Evolutionary conservation across 176 grass and related monocot species (phyloP).

Genomic region (Bothriochloa decipiens): DNA sequence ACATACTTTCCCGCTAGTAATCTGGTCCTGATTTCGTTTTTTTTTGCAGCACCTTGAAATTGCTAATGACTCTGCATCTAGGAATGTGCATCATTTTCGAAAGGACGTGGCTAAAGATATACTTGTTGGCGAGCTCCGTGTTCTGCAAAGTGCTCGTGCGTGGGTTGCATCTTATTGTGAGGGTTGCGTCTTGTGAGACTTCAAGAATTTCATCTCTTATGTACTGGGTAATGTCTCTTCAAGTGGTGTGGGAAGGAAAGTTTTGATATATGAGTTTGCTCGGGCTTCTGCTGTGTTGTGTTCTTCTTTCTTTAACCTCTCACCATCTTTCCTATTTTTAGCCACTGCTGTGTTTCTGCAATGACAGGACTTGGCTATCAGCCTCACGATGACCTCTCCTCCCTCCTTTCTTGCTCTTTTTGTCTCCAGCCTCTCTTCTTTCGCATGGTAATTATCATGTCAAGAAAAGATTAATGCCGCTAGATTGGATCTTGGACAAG

Average conservation of each 20-base stretch:
- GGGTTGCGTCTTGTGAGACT: no score
- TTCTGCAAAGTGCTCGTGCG: conserved; percentile 46
- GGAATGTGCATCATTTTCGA: conserved; percentile 40
- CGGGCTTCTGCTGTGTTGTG: background rate
- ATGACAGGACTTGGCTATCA: conserved; percentile 38
- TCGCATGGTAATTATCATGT: conserved; percentile 6
- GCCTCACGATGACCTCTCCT: conserved; percentile 44
- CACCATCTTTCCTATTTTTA: conserved; percentile 46
- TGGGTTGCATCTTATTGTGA: background rate
- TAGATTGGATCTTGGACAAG: conserved; percentile 34
- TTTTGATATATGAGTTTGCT: background rate
- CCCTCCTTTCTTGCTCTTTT: conserved; percentile 38
- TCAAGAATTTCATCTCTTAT: no score
- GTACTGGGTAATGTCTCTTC: no score
- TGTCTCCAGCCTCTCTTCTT: conserved; percentile 18
- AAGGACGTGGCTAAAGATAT: conserved; percentile 76
- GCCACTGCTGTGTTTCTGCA: conserved; percentile 26
- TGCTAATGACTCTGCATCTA: conserved; percentile 16
- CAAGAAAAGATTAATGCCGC: conserved; percentile 35
- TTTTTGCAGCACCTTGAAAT: conserved; percentile 58
- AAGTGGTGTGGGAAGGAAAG: no score
- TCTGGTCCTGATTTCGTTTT: conserved; percentile 17
- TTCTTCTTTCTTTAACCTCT: conserved; percentile 43
- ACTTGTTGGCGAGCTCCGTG: conserved; percentile 60
- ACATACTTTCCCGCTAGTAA: background rate